Evolutionary conservation across 164 flowering plant species (phyloP), one percentile per base, ranked within the genome.

Genomic region (Kingdonia uniflora): DNA sequence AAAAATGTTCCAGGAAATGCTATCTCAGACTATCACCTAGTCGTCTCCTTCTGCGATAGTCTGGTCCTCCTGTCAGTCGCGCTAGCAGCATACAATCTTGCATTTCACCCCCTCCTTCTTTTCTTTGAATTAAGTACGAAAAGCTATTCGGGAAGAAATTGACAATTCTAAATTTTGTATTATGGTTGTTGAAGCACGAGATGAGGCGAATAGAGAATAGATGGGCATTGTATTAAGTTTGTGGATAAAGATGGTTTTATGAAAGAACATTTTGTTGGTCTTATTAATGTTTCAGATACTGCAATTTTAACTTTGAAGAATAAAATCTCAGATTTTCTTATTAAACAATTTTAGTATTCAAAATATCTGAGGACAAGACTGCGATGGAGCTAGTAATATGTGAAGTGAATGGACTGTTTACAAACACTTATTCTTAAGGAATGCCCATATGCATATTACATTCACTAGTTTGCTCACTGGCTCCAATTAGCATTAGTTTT

Each of bases 171-270:
- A 29, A 29, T 29, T 29, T 29, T 29, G 6, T 29, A 29, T 29
- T 29, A 29, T 29, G 8, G 8, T 29, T 29, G 35, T 3, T 29
- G 35, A 4, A 29, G 35, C 35, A 29, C 35, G 35, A 3, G 35
- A 29, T 29, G 35, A 29, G 35, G 8, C 4, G 4, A 29, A 29
- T n/a, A 29, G 8, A 29, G 35, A 29, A 29, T 8, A 29, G 8
- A 58, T 52, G 45, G 14, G 42, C 47, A 12, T 21, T 21, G 64
- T 42, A 47, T 43, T 51, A 35, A 38, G 59, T 63, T 51, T 49
- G 52, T 40, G 51, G 52, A 42, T 57, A 65, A 41, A 44, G 45
- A 42, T 42, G 45, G 45, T 42, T 42, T 14, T 42, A 5, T 42
- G 45, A 10, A 42, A 42, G 45, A 42, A 14, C 2, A 0, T 14